Base-by-base conservation (phyloP, 2,329 filamentous ascomycete genomes). In the Xylaria sp. region DNA sequence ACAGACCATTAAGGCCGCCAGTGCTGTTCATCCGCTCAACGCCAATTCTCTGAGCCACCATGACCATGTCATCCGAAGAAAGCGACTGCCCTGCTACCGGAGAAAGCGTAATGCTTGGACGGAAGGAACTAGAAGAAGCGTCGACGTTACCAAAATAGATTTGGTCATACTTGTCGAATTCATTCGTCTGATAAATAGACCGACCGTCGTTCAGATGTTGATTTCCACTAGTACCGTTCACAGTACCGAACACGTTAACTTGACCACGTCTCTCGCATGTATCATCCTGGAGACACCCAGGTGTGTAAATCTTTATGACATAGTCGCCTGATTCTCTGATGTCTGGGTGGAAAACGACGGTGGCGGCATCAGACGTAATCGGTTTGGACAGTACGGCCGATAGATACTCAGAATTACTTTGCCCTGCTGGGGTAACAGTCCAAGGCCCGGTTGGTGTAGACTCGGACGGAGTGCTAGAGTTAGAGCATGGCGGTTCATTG, bases 121-220 rank as follows among this genome's bases (percentile, higher is more conserved):
- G 90, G 84, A 98, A 98, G 23, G 86, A 87, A 71, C 83, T 84
- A 10, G 88, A 91, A 62, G 88, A 90, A 63, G 90, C 90, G 77
- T 98, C 94, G 63, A 99, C 89, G 73, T 90, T 90, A 56, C 94
- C 96, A 73, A 91, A 92, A 81, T 94, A 97, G 67, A 99, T 90
- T 74, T 93, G 90, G 78, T 99, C 96, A 77, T 97, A 98, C 81
- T 99, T 99, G 84, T 98, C 95, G 79, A 91, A 97, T 78, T 97
- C 88, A 82, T 99, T 99, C 20, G 94, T 97, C 80, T 99, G 96
- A 78, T 88, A 97, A 8, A 98, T 83, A 0, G 88, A 86, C 0
- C 85, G 88, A 33, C 88, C 86, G 66, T 90, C 85, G 5, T 73
- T 71, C 3, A 87, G 83, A 43, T 80, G 78, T 60, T 82, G 74